A percentile compares a stretch with the other conserved stretches of the same genome.
These are phyloP conservation scores for Cruciata laevipes DNA, from an alignment of 257 asterid genomes.

Conservation along the genomic window DNA sequence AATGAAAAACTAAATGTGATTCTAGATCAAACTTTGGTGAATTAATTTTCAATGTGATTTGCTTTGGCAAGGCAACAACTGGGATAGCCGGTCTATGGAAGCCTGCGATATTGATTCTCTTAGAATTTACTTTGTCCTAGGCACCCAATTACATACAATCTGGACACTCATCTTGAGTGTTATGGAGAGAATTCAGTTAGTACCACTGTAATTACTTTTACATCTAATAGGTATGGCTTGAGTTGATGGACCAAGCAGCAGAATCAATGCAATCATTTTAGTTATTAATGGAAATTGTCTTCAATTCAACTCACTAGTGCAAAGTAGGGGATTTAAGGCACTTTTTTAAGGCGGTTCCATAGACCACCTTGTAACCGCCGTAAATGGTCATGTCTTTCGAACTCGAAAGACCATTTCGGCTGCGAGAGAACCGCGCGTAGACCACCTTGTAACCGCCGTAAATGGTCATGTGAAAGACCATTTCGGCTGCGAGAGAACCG, in stretches of 20 bases:
- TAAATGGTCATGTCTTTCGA: no score
- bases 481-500: no score
- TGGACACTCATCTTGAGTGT: not conserved
- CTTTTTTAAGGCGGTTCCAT: no score
- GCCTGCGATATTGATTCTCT: not conserved
- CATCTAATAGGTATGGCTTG: constrained; percentile 58
- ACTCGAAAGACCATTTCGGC: no score
- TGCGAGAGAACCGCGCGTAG: no score
- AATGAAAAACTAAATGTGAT: not conserved
- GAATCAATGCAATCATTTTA: no score
- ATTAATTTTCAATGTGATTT: not conserved
- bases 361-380: no score
- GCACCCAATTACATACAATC: not conserved
- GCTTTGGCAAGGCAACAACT: not conserved
- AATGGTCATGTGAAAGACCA: no score
- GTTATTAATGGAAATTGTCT: no score
- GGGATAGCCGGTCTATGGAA: constrained; percentile 2
- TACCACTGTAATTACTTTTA: constrained; percentile 17
- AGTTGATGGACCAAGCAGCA: constrained; percentile 51
- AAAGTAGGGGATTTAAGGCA: no score
- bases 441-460: no score
- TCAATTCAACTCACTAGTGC: no score
- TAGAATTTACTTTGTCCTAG: not conserved
- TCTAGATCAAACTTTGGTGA: not conserved
- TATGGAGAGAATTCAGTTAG: not conserved